Evolutionary conservation across 75 land plant species (phyloP).

Genomic region (Azolla pinnata): DNA sequence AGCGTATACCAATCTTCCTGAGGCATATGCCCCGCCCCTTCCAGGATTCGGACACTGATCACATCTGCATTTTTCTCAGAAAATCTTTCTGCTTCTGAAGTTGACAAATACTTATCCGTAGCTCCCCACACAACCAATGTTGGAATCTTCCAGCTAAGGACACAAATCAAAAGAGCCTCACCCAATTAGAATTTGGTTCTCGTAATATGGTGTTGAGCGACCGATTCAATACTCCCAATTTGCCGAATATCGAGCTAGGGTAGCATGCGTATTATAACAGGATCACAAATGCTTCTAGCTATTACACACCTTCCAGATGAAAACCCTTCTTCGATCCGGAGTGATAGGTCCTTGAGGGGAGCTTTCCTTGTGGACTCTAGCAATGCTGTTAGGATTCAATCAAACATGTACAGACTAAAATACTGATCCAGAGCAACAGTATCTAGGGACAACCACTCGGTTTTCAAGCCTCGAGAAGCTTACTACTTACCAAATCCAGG

Average conservation of each 20-base stretch:
- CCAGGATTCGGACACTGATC: constrained; percentile 45
- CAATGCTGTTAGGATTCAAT: constrained; percentile 52
- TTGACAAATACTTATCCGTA: constrained; percentile 75
- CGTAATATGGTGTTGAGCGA: no score
- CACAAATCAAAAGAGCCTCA: background rate
- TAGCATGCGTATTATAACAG: background rate
- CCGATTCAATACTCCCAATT: no score
- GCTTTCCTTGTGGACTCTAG: constrained; percentile 82
- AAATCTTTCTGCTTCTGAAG: constrained; percentile 69
- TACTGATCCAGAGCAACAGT: background rate
- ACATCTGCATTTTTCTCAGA: constrained; percentile 49
- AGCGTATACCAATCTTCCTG: constrained; percentile 98
- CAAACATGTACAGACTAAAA: background rate
- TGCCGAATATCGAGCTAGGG: no score
- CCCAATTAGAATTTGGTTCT: no score
- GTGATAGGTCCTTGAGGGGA: constrained; percentile 50
- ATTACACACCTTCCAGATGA: constrained; percentile 44
- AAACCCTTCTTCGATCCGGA: constrained; percentile 65
- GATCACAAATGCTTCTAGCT: background rate
- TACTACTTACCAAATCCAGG: constrained; percentile 79
- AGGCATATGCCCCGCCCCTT: constrained; percentile 97
- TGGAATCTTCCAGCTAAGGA: constrained; percentile 74
- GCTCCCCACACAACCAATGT: constrained; percentile 75
- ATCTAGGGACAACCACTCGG: background rate
- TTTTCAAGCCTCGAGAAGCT: background rate